Evolutionary conservation across 23 red algal species (phyloP), one percentile per base, ranked within the genome.

Genomic region (Gracilaria caudata): DNA sequence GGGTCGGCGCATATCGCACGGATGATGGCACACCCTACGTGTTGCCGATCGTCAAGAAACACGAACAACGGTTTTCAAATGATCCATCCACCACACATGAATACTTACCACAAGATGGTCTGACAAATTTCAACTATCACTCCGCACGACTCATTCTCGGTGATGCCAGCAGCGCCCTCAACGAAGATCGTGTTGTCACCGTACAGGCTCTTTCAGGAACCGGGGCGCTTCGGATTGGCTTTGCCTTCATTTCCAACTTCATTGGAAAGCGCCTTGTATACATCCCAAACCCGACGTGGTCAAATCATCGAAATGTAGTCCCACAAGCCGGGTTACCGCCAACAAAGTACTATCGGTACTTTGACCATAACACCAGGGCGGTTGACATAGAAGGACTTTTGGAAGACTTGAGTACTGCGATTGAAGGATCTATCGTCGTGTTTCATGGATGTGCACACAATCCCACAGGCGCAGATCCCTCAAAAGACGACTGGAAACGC

Each of bases 371-470:
- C n/a, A 95, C 79, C 33, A 41, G 84, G 14, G 97, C 74, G 7
- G 93, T 99, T 12, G 97, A 99, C 63, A 60, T 91, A 0, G 49
- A 75, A 19, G 84, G 84, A 53, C 75, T 99, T 43, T 28, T 95
- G 32, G 77, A 40, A 14, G 97, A 99, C 75, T 91, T 99, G 80
- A 64, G 43, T 19, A 70, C 55, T 16, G 94, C 90, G 3, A 80
- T 83, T 19, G 21, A 40, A 23, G 83, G 92, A 16, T 94, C 89
- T 25, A 72, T 99, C 39, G 89, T 99, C n/a, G 28, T 99, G 17
- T 91, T 99, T n/a, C 97, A 99, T 76, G 93, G 68, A 29, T 99
- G 97, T 84, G 97, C 97, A 13, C 97, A 99, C 84, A 99, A 99
- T 45, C 97, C 97, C 23, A 95, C 97, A 3, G 97, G 97, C 40